Evolutionary conservation across 257 asterid genomes (phyloP), one percentile per base, ranked within the genome.

Genomic region (Phtheirospermum japonicum): DNA sequence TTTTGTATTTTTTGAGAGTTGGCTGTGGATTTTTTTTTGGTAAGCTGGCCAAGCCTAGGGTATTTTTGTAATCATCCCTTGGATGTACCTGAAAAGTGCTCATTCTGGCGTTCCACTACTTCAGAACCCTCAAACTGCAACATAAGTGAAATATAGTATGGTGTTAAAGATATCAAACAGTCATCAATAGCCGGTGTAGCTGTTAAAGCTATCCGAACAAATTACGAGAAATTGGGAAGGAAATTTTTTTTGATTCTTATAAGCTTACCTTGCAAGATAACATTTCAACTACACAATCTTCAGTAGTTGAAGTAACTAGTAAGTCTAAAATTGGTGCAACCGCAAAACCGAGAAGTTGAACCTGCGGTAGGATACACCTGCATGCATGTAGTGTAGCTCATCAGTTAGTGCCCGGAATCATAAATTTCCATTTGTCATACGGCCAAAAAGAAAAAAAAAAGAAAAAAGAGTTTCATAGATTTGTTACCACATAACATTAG

Each of bases 311-410:
- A 52, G 54, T 79, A 34, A 90, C 93, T 79, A 68, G 83, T 54
- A 90, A 82, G 71, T 79, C 94, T 75, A 90, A 59, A 48, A 90
- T 86, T 7, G 96, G 97, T 34, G 90, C 85, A 59, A 87, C 97
- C 61, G 74, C 84, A 73, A 90, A 87, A 65, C 70, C 85, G 61
- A 90, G 81, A 76, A 90, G 85, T 74, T 79, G 89, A 71, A 85
- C 64, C 78, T 77, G 89, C 5, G 95, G 96, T 59, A 90, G 78
- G 65, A 79, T 64, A 65, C 97, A 90, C 87, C 97, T 90, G 71
- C 79, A 79, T 17, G 19, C 14, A 19, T 32, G n/a, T 3, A 6
- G 4, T 32, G n/a, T 3, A 6, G 4, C 4, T 6, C 11, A 48
- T 8, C 11, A 18, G 16, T 16, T 17, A 2, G 5, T 4, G 6